Evolutionary conservation across 495 filamentous ascomycete species (phyloP).

Genomic region (Penicillium pulvis): DNA sequence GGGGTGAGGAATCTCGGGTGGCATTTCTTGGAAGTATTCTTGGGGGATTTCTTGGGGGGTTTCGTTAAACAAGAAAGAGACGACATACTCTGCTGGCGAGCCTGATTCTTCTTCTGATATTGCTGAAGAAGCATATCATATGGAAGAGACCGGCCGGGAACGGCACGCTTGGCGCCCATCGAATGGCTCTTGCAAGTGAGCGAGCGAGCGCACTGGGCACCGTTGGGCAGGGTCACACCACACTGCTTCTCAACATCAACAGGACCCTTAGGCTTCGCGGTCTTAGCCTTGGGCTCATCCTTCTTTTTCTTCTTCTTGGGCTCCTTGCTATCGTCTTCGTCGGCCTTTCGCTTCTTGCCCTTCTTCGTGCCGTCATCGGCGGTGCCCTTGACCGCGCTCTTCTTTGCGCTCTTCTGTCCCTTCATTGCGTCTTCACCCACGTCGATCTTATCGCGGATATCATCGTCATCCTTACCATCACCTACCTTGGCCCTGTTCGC

Average conservation of each 20-base stretch:
- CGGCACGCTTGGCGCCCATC: conserved; percentile 93
- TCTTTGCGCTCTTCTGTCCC: conserved; percentile 68
- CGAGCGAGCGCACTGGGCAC: conserved; percentile 85
- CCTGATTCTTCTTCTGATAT: conserved; percentile 99
- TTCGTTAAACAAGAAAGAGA: background rate
- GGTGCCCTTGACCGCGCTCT: conserved; percentile 66
- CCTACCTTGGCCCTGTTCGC: conserved; percentile 64
- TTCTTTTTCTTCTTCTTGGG: conserved; percentile 95
- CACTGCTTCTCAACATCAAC: conserved; percentile 98
- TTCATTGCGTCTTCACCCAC: conserved; percentile 41
- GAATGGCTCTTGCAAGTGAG: conserved; percentile 96
- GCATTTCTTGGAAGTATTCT: background rate
- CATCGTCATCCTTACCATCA: conserved; percentile 63
- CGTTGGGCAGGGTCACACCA: conserved; percentile 82
- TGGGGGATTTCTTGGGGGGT: background rate
- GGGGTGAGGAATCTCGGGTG: background rate
- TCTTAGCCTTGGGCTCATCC: conserved; percentile 83
- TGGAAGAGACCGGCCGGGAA: conserved; percentile 85
- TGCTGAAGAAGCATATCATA: conserved; percentile 93
- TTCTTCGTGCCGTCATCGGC: conserved; percentile 65
- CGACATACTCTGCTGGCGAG: conserved; percentile 84
- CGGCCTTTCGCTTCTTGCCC: conserved; percentile 93
- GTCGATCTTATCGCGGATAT: conserved; percentile 36
- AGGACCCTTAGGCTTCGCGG: conserved; percentile 87
- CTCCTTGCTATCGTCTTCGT: conserved; percentile 67